Evolutionary conservation across 208 protist genomes (phyloP).

Genomic region (Novymonas esmeraldas): DNA sequence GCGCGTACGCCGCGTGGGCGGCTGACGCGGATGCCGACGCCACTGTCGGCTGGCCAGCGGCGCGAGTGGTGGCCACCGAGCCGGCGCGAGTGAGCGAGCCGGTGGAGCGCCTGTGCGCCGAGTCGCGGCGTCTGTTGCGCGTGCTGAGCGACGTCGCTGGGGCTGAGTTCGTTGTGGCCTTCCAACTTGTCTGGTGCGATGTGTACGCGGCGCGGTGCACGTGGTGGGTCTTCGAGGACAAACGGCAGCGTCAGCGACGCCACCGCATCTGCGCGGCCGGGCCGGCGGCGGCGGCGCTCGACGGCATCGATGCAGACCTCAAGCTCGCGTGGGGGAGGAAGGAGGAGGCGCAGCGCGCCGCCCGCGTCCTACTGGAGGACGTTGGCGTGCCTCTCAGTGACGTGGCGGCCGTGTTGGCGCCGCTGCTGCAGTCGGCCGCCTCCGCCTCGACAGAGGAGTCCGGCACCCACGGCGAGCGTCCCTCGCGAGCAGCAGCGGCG

Average conservation of each 20-base stretch:
- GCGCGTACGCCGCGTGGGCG: constrained; percentile 11
- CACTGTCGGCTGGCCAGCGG: constrained; percentile 10
- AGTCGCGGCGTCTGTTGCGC: constrained; percentile 4
- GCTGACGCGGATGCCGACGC: constrained; percentile 3
- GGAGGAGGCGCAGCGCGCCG: constrained; percentile 17
- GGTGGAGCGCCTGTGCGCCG: not conserved
- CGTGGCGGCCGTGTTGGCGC: constrained; percentile 4
- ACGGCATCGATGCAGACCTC: not conserved
- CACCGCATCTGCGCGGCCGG: not conserved
- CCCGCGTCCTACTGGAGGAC: constrained; percentile 14
- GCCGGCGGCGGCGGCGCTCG: not conserved
- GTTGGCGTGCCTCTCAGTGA: constrained; percentile 2
- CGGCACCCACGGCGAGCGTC: too few species aligned
- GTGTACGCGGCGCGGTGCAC: constrained; percentile 4
- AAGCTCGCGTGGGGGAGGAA: constrained; percentile 7
- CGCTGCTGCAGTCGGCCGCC: constrained; percentile 10
- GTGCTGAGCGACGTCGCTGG: constrained; percentile 18
- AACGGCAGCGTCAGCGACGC: constrained; percentile 14
- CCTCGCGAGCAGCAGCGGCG: constrained; percentile 2
- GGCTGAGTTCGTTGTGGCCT: constrained; percentile 8
- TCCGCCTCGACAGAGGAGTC: too few species aligned
- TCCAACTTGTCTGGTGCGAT: constrained; percentile 16
- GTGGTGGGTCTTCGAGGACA: constrained; percentile 27
- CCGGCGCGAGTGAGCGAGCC: not conserved
- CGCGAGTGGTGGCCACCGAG: not conserved